A percentile compares a stretch with the other conserved stretches of the same genome.
Conservation (phyloP, 2,329 filamentous ascomycete species). For the Calycina marina region DNA sequence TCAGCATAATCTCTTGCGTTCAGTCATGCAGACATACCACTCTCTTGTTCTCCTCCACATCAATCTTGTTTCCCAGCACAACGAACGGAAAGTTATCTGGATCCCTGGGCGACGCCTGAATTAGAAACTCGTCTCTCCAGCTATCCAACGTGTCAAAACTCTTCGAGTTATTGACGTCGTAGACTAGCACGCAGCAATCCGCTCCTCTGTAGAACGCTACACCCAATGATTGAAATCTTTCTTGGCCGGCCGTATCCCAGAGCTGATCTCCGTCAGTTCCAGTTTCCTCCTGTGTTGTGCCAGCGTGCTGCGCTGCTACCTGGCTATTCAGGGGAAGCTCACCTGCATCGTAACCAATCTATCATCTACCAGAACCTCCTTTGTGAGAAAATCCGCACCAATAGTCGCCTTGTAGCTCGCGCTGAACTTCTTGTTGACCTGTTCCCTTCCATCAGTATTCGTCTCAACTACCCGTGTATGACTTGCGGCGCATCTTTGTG, state of each 20-base stretch:
- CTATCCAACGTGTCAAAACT: conserved; percentile 97
- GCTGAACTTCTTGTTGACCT: conserved; percentile 99
- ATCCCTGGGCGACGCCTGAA: conserved; percentile 91
- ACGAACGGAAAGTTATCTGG: conserved; percentile 97
- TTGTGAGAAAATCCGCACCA: conserved; percentile 94
- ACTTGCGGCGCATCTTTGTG: not conserved
- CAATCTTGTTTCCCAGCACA: conserved; percentile 97
- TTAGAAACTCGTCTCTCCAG: conserved; percentile 96
- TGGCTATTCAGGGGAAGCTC: too few species aligned
- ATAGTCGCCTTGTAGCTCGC: conserved; percentile 99
- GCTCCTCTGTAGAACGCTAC: conserved; percentile 96
- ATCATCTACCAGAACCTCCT: conserved; percentile 95
- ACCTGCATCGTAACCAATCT: conserved; percentile 97
- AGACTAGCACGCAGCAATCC: conserved; percentile 95
- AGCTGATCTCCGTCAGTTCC: conserved; percentile 46
- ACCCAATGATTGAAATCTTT: conserved; percentile 91
- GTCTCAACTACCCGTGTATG: not conserved
- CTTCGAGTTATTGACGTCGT: conserved; percentile 98
- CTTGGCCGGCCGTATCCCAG: conserved; percentile 95
- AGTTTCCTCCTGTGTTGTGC: conserved; percentile 5
- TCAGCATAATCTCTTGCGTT: conserved; percentile 2
- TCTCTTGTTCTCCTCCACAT: conserved; percentile 94
- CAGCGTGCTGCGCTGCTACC: too few species aligned
- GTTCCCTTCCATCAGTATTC: too few species aligned
- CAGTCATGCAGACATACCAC: conserved; percentile 42